These are phyloP conservation scores for Mycena latifolia DNA, from an alignment of 768 basidiomycete species.

Conservation along the genomic window DNA sequence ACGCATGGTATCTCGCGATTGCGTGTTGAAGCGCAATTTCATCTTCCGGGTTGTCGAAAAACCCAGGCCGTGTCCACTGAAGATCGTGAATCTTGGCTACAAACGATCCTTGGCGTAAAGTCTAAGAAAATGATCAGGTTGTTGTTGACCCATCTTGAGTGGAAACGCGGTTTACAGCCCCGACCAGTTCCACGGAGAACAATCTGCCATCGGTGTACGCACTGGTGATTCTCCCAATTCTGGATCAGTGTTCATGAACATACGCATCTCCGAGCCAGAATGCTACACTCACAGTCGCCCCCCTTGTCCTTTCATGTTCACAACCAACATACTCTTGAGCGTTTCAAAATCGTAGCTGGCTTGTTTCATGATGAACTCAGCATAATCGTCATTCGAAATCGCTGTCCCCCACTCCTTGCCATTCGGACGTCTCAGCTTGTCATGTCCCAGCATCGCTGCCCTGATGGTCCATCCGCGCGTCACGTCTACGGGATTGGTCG, in stretches of 20 bases:
- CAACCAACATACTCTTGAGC: slow-evolving; percentile 7
- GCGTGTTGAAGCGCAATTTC: slow-evolving; percentile 61
- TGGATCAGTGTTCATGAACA: slow-evolving; percentile 27
- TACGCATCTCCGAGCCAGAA: not conserved
- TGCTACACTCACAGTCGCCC: slow-evolving; percentile 41
- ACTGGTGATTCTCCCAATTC: slow-evolving; percentile 55
- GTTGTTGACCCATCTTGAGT: slow-evolving; percentile 24
- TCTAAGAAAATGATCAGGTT: slow-evolving; percentile 44
- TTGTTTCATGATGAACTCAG: slow-evolving; percentile 19
- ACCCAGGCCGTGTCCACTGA: slow-evolving; percentile 60
- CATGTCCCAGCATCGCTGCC: slow-evolving; percentile 20
- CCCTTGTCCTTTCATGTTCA: slow-evolving; percentile 35
- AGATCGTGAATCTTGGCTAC: slow-evolving; percentile 64
- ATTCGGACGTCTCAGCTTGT: slow-evolving; percentile 12
- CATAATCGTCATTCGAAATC: slow-evolving; percentile 21
- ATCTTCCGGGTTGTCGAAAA: slow-evolving; percentile 52
- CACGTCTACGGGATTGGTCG: slow-evolving; percentile 42
- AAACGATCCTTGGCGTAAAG: slow-evolving; percentile 69
- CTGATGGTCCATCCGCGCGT: slow-evolving; percentile 44
- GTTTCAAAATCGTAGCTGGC: slow-evolving; percentile 40
- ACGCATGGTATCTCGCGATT: slow-evolving; percentile 72
- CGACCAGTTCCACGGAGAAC: slow-evolving; percentile 69
- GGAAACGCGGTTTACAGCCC: slow-evolving; percentile 58
- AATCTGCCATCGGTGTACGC: slow-evolving; percentile 65
- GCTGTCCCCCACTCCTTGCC: not conserved